Percentiles rank a stretch among this genome's conserved stretches.
Evolutionary conservation across 2,329 filamentous ascomycete genomes (phyloP).

Genomic region (Sporothrix pseudoabietina): DNA sequence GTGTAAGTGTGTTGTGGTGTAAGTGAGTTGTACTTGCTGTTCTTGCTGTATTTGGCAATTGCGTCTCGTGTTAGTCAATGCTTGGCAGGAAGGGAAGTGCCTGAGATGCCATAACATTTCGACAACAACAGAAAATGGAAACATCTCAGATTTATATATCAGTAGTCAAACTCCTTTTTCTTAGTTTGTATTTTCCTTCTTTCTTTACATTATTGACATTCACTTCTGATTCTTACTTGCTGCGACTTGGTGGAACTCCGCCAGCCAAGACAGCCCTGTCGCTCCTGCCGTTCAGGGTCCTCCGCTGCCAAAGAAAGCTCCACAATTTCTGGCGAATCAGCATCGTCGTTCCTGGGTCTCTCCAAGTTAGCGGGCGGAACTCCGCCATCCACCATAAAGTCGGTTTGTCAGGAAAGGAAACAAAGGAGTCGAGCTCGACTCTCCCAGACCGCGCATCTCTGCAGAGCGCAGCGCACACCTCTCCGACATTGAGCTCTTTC

Average conservation of each 20-base stretch:
- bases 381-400: not conserved
- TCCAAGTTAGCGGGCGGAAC: slow-evolving; percentile 7
- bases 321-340: not conserved
- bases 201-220: not conserved
- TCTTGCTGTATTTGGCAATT: not conserved
- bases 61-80: not conserved
- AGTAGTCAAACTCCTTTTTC: not conserved
- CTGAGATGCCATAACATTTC: not conserved
- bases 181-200: not conserved
- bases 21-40: not conserved
- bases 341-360: too few species aligned
- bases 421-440: not conserved
- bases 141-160: not conserved
- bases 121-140: not conserved
- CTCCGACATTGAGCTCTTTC: not conserved
- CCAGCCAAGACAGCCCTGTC: not conserved
- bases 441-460: not conserved
- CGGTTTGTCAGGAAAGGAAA: not conserved
- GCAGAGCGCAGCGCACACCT: not conserved
- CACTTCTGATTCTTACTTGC: not conserved
- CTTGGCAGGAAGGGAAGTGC: not conserved
- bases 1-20: not conserved
- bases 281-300: not conserved
- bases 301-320: not conserved
- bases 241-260: slow-evolving; percentile 22